A percentile compares a stretch with the other conserved stretches of the same genome.
phyloP scores from a whole-genome alignment of 176 grass and related monocot species.

The Phragmites australis region DNA sequence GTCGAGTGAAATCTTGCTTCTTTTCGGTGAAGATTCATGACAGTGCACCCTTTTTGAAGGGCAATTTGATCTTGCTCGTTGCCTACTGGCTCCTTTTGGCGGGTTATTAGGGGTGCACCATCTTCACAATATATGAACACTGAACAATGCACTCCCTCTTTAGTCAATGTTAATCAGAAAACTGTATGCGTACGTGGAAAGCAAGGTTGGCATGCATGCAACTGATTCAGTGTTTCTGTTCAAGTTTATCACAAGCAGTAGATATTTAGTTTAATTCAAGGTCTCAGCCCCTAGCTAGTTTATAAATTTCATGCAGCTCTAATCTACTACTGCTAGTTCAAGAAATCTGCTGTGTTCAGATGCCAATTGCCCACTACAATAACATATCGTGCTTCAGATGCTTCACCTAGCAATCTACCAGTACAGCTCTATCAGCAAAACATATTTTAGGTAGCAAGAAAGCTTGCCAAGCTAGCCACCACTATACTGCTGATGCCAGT shows the following conservation, averaged over 20 bases:
- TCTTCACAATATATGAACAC: neutral
- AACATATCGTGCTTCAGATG: conserved; percentile 27
- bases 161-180: neutral
- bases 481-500: neutral
- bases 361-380: conserved; percentile 40
- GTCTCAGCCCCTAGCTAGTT: neutral
- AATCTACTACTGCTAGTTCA: neutral
- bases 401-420: conserved; percentile 29
- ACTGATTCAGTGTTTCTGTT: conserved; percentile 2
- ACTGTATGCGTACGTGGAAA: conserved; percentile 11
- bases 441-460: conserved; percentile 29
- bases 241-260: neutral
- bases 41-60: neutral
- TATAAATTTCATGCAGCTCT: neutral
- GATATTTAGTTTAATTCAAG: neutral
- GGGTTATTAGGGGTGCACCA: neutral
- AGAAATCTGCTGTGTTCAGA: conserved; percentile 4
- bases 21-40: conserved; percentile 44
- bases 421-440: conserved; percentile 4
- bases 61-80: neutral
- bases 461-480: neutral
- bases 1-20: conserved; percentile 27
- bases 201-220: conserved; percentile 12
- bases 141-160: too few species aligned
- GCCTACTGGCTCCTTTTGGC: conserved; percentile 13